These are phyloP conservation scores for Gremmenia infestans DNA, from an alignment of 2,329 filamentous ascomycete genomes.

Conservation along the genomic window DNA sequence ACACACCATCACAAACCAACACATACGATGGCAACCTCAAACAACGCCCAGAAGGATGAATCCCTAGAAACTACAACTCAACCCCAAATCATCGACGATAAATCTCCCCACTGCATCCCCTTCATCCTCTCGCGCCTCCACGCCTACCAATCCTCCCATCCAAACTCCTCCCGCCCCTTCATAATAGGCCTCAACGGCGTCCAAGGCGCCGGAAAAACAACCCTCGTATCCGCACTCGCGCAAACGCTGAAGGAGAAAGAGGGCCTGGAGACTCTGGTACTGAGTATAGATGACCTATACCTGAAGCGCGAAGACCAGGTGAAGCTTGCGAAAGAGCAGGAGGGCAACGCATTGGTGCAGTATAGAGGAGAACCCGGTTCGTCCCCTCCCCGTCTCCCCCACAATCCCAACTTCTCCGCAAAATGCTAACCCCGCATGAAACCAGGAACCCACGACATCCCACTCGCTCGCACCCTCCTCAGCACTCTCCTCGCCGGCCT, in stretches of 20 bases:
- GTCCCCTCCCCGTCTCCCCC: not conserved
- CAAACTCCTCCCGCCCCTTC: constrained; percentile 53
- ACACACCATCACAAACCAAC: not conserved
- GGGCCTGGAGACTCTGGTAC: constrained; percentile 49
- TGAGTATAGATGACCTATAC: constrained; percentile 68
- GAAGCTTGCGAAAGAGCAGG: constrained; percentile 46
- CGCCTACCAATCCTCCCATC: constrained; percentile 39
- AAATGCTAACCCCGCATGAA: not conserved
- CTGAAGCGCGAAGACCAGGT: constrained; percentile 54
- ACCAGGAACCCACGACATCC: constrained; percentile 55
- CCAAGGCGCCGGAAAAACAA: constrained; percentile 90
- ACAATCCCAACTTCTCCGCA: not conserved
- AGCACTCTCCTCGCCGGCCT: constrained; percentile 42
- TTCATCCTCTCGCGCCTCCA: constrained; percentile 64
- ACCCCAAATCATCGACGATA: constrained; percentile 63
- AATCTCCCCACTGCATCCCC: constrained; percentile 69
- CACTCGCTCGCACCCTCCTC: constrained; percentile 51
- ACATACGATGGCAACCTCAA: not conserved
- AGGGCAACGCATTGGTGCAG: constrained; percentile 56
- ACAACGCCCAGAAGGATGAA: not conserved
- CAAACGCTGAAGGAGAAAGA: constrained; percentile 47
- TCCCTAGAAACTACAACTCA: constrained; percentile 11
- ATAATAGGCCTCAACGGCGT: constrained; percentile 87
- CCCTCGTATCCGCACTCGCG: constrained; percentile 66
- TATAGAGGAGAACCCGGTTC: constrained; percentile 60